Evolutionary conservation across 1,139 yeast genomes (phyloP).

Genomic region (Geotrichum carabidarum): DNA sequence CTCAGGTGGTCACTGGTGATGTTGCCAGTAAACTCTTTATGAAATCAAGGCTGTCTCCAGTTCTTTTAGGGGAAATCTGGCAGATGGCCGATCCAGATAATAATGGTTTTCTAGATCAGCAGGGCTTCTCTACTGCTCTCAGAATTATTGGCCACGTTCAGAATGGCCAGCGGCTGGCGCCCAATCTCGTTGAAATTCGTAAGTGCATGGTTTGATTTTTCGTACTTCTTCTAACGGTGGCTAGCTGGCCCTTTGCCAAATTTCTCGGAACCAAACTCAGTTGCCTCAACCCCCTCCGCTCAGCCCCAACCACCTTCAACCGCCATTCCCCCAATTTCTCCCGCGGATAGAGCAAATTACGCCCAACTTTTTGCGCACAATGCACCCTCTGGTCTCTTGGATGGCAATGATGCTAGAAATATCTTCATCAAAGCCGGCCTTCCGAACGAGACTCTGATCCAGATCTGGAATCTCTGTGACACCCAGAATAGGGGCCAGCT

Average conservation of each 20-base stretch:
- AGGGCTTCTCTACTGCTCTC: slow-evolving; percentile 80
- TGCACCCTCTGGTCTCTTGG: slow-evolving; percentile 52
- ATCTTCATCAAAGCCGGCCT: slow-evolving; percentile 85
- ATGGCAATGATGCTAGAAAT: slow-evolving; percentile 73
- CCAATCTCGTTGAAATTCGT: slow-evolving; percentile 46
- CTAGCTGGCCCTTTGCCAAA: slow-evolving; percentile 48
- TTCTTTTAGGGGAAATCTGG: slow-evolving; percentile 86
- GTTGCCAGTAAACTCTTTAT: slow-evolving; percentile 82
- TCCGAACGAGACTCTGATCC: slow-evolving; percentile 70
- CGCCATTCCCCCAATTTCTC: slow-evolving; percentile 55
- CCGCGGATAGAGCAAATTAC: slow-evolving; percentile 65
- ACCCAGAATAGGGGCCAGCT: slow-evolving; percentile 66
- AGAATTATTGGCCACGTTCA: slow-evolving; percentile 88
- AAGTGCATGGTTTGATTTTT: slow-evolving; percentile 12
- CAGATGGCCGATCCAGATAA: slow-evolving; percentile 81
- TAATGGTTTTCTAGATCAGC: slow-evolving; percentile 76
- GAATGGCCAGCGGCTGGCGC: slow-evolving; percentile 54
- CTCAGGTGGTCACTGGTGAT: slow-evolving; percentile 86
- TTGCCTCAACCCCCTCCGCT: slow-evolving; percentile 18
- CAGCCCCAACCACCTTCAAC: slow-evolving; percentile 14
- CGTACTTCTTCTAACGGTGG: not conserved
- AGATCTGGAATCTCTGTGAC: slow-evolving; percentile 86
- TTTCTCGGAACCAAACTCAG: slow-evolving; percentile 25
- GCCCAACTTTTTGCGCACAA: slow-evolving; percentile 70
- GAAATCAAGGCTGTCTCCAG: slow-evolving; percentile 76